Evolutionary conservation across 495 filamentous ascomycete species (phyloP).

Genomic region (Hypoxylon perforatum): DNA sequence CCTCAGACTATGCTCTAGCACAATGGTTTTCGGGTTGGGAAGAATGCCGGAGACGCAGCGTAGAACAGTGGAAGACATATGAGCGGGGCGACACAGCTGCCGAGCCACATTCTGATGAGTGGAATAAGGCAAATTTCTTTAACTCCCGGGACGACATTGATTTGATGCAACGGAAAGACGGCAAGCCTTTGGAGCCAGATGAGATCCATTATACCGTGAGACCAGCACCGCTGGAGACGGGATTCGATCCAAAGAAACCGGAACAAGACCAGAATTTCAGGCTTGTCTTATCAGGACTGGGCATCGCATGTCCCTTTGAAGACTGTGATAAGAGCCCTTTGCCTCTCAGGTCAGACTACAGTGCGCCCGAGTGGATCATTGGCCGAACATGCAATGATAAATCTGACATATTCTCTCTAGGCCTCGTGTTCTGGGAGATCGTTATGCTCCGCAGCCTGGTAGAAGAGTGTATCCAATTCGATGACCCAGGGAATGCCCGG

Average conservation of each 20-base stretch:
- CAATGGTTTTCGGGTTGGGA: neutral
- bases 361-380: neutral
- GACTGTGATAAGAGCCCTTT: neutral
- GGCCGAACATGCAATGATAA: neutral
- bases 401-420: conserved; percentile 1
- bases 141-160: conserved; percentile 5
- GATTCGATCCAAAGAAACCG: neutral
- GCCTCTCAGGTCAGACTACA: neutral
- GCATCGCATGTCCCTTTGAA: neutral
- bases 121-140: conserved; percentile 10
- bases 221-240: neutral
- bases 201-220: conserved; percentile 1
- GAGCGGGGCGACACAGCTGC: neutral
- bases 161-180: conserved; percentile 2
- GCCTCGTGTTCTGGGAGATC: conserved; percentile 2
- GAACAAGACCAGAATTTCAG: neutral
- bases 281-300: neutral
- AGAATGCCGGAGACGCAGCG: neutral
- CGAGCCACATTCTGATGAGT: conserved; percentile 6
- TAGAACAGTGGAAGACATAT: conserved; percentile 1
- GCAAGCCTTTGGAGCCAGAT: neutral
- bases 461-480: neutral
- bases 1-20: neutral
- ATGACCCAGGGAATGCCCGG: neutral
- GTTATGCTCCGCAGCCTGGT: conserved; percentile 4